These are phyloP conservation scores for Blepharisma japonicum DNA, from an alignment of 73 alveolate genomes.

Conservation along the genomic window DNA sequence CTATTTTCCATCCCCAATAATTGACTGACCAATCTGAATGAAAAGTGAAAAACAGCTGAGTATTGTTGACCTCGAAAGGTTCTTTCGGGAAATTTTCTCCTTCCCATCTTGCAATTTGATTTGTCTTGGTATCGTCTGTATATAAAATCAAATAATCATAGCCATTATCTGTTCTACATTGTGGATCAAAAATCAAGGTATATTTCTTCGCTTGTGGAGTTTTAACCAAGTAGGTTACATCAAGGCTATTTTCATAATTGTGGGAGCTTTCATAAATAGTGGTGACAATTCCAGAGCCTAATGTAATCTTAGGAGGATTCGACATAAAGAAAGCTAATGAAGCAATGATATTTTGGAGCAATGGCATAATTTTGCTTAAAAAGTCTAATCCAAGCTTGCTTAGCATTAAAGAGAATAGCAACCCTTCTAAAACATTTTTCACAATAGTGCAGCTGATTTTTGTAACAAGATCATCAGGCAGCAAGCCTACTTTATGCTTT, in stretches of 20 bases:
- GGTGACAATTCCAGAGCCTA: slow-evolving; percentile 7
- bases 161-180: slow-evolving; percentile 29
- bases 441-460: neutral
- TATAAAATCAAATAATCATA: slow-evolving; percentile 13
- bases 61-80: neutral
- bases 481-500: neutral
- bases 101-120: slow-evolving; percentile 23
- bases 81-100: slow-evolving; percentile 28
- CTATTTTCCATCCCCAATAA: slow-evolving; percentile 34
- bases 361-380: slow-evolving; percentile 3
- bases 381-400: slow-evolving; percentile 9
- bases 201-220: neutral
- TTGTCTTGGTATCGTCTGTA: neutral
- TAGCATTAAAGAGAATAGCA: neutral
- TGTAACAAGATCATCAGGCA: neutral
- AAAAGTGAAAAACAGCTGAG: slow-evolving; percentile 13
- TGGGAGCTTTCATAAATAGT: slow-evolving; percentile 13
- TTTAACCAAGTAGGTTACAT: neutral
- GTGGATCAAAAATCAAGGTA: slow-evolving; percentile 28
- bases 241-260: neutral
- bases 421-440: neutral
- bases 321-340: neutral
- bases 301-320: neutral
- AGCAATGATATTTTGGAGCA: neutral
- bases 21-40: slow-evolving; percentile 28